These are phyloP conservation scores for Sporothrix variecibatus DNA, from an alignment of 2,329 filamentous ascomycete genomes.

Conservation along the genomic window DNA sequence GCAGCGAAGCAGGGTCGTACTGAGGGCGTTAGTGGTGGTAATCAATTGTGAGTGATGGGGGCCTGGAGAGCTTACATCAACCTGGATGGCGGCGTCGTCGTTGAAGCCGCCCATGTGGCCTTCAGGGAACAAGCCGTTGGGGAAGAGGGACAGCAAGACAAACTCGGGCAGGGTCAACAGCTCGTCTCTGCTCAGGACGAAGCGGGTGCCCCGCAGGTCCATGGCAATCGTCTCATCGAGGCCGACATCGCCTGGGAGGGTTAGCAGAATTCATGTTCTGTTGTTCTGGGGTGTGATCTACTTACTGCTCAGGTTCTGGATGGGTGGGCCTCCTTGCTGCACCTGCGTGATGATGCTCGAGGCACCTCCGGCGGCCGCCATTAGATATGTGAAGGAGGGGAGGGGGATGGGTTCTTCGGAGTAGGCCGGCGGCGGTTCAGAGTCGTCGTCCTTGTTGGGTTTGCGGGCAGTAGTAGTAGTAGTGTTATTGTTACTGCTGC, in stretches of 20 bases:
- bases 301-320: conserved; percentile 85
- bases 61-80: conserved; percentile 68
- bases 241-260: conserved; percentile 62
- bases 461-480: conserved; percentile 27
- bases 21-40: conserved; percentile 45
- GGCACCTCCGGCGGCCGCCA: conserved; percentile 95
- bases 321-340: conserved; percentile 85
- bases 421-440: conserved; percentile 93
- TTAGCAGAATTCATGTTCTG: neutral
- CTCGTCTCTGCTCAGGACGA: conserved; percentile 92
- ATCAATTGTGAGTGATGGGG: neutral
- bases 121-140: conserved; percentile 96
- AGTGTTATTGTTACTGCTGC: conserved; percentile 23
- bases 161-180: conserved; percentile 95
- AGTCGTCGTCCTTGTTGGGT: conserved; percentile 69
- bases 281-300: conserved; percentile 31
- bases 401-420: conserved; percentile 93
- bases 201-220: conserved; percentile 90
- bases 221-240: conserved; percentile 93
- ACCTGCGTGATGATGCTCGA: conserved; percentile 99
- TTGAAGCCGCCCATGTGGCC: conserved; percentile 92
- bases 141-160: conserved; percentile 94
- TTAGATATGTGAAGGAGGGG: conserved; percentile 90
- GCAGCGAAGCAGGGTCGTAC: conserved; percentile 94
- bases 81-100: conserved; percentile 91